A percentile compares a stretch with the other conserved stretches of the same genome.
Evolutionary conservation across 805 yeast genomes (phyloP).

Genomic region (Danielia reshetovae): DNA sequence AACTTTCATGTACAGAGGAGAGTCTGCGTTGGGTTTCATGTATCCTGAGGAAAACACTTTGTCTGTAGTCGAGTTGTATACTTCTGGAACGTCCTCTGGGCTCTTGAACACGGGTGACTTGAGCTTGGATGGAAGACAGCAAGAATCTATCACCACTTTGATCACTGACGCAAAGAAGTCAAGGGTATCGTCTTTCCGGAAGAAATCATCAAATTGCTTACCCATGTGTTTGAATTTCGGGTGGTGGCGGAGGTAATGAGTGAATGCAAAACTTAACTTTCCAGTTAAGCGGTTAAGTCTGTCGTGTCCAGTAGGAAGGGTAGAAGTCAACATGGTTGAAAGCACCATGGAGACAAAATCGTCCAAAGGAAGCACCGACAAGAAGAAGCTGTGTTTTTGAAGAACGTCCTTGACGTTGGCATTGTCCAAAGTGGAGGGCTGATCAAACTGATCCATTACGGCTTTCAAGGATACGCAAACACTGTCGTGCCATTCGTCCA

Average conservation of each 20-base stretch:
- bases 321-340: constrained; percentile 17
- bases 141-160: constrained; percentile 13
- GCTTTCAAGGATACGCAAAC: too few relatives aligned
- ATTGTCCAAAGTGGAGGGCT: constrained; percentile 2
- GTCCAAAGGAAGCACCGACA: constrained; percentile 14
- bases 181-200: constrained; percentile 17
- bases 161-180: constrained; percentile 17
- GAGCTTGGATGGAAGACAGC: constrained; percentile 9
- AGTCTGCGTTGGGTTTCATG: constrained; percentile 1
- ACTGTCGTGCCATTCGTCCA: constrained; percentile 7
- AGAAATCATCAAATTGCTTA: constrained; percentile 9
- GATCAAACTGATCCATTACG: not conserved
- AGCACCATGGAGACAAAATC: constrained; percentile 16
- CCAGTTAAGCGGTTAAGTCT: constrained; percentile 16
- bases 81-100: not conserved
- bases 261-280: constrained; percentile 10
- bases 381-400: constrained; percentile 10
- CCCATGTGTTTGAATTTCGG: constrained; percentile 6
- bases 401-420: constrained; percentile 5
- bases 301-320: constrained; percentile 15
- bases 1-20: constrained; percentile 3
- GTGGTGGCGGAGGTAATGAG: constrained; percentile 9
- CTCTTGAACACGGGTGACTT: not conserved
- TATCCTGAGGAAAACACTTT: constrained; percentile 6
- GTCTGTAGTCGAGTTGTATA: too few relatives aligned